Conservation (phyloP, 1,139 yeast species). For the Protomyces inundatus region DNA sequence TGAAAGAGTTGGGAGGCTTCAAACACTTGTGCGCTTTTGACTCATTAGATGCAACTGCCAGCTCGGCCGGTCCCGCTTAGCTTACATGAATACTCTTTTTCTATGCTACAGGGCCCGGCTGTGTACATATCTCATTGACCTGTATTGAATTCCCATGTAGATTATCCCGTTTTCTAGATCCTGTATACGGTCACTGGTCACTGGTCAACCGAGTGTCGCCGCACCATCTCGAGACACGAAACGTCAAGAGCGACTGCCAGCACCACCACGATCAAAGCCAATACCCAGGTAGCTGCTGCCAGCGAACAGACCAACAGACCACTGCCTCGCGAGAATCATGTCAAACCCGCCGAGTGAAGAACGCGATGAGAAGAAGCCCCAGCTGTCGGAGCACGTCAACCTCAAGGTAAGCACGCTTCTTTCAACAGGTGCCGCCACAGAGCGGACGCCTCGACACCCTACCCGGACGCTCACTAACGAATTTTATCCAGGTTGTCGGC, state of each 20-base stretch:
- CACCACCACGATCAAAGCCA: too few species aligned
- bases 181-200: background rate
- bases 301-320: background rate
- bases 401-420: constrained; percentile 7
- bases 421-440: background rate
- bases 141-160: background rate
- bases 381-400: constrained; percentile 16
- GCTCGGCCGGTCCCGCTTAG: background rate
- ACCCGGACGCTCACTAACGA: background rate
- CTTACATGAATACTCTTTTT: background rate
- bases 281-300: too few species aligned
- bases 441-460: background rate
- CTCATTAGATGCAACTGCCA: constrained; percentile 10
- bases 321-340: background rate
- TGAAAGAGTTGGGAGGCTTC: constrained; percentile 9
- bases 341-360: constrained; percentile 3
- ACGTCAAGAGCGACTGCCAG: too few species aligned
- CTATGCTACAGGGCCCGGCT: background rate
- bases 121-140: background rate
- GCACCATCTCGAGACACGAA: too few species aligned
- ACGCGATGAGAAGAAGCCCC: constrained; percentile 25
- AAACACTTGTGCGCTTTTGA: constrained; percentile 26
- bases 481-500: background rate
- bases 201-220: background rate
- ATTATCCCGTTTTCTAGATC: background rate